Conservation (phyloP, 345 rosid species). For the Clarkia xantiana region DNA sequence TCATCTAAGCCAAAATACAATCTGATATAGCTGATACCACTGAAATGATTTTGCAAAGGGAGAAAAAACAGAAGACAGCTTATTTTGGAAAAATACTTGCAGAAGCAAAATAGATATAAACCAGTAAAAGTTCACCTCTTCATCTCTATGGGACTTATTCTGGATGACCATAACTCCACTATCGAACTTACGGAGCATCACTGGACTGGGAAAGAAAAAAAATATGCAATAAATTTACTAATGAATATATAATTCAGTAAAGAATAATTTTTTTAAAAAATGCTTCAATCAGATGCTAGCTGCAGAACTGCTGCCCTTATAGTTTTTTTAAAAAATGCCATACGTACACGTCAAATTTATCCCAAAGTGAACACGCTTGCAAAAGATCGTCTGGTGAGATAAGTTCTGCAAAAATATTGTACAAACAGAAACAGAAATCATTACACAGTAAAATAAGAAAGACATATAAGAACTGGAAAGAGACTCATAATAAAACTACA, state of each 20-base stretch:
- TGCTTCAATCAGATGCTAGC: background rate
- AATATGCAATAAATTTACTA: background rate
- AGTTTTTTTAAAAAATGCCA: background rate
- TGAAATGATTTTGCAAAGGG: background rate
- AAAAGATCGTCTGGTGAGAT: slow-evolving; percentile 91
- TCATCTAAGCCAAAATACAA: no score
- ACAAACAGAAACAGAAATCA: no score
- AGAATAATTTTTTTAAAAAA: background rate
- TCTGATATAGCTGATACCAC: no score
- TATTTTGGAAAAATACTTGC: no score
- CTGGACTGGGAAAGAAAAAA: slow-evolving; percentile 56
- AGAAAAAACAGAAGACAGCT: no score
- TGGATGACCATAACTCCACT: slow-evolving; percentile 97
- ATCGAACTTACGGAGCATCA: slow-evolving; percentile 93
- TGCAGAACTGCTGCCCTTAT: background rate
- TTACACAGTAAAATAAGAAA: no score
- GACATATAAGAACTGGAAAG: slow-evolving; percentile 2
- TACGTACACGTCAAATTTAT: slow-evolving; percentile 78
- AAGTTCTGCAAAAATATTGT: slow-evolving; percentile 34
- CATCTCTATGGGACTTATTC: slow-evolving; percentile 82
- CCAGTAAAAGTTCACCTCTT: slow-evolving; percentile 42
- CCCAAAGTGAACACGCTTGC: slow-evolving; percentile 93
- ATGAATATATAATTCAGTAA: background rate
- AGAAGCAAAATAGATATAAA: background rate
- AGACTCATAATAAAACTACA: background rate